These are phyloP conservation scores for Gnaphalium uliginosum DNA, from an alignment of 129 eudicot genomes.

Conservation along the genomic window DNA sequence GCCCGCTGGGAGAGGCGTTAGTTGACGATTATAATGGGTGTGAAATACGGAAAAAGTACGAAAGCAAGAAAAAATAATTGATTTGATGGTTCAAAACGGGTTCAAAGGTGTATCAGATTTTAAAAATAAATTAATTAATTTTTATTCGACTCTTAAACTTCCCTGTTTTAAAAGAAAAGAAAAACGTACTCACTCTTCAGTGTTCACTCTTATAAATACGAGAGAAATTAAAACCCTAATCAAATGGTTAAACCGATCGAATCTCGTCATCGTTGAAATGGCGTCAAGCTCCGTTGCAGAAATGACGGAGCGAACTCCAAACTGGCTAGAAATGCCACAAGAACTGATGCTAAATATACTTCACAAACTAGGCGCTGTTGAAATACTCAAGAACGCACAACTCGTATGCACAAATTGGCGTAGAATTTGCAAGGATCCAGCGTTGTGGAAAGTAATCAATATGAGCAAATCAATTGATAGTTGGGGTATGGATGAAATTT, in stretches of 20 bases:
- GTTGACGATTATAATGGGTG: no score
- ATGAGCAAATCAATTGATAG: constrained; percentile 19
- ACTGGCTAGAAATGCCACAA: constrained; percentile 61
- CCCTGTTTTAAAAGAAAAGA: no score
- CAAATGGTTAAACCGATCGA: background rate
- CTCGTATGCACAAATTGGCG: constrained; percentile 66
- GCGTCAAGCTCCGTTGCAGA: constrained; percentile 32
- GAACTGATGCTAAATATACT: constrained; percentile 46
- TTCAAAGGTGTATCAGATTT: no score
- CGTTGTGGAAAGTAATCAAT: constrained; percentile 52
- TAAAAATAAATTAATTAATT: no score
- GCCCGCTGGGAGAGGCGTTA: no score
- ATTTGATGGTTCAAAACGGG: no score
- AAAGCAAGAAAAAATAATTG: no score
- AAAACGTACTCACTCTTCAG: no score
- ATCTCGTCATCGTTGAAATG: constrained; percentile 19
- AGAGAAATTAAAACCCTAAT: background rate
- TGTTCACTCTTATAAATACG: no score
- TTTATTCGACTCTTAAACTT: no score
- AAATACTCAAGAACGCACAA: constrained; percentile 49
- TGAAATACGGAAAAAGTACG: no score
- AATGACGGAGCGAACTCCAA: constrained; percentile 25
- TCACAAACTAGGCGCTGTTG: constrained; percentile 38
- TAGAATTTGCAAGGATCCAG: constrained; percentile 47
- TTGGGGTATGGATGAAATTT: constrained; percentile 20